A percentile compares a stretch with the other conserved stretches of the same genome.
These are phyloP conservation scores for Heimioporus retisporus DNA, from an alignment of 1,284 basidiomycete genomes.

Conservation along the genomic window DNA sequence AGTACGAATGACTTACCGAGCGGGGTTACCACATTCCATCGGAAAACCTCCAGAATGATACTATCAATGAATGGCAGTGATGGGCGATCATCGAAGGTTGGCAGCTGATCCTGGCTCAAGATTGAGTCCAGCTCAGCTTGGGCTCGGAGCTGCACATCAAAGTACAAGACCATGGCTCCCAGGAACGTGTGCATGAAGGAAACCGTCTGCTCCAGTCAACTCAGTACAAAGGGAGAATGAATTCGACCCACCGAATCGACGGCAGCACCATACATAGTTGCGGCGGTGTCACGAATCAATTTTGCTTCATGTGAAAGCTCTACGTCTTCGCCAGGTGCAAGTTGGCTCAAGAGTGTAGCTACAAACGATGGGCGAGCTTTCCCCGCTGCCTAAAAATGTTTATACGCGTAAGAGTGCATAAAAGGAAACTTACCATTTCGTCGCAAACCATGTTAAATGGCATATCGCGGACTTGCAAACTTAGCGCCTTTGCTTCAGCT, in stretches of 20 bases:
- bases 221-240: neutral
- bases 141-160: constrained; percentile 20
- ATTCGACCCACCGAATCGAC: constrained; percentile 19
- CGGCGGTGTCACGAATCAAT: constrained; percentile 24
- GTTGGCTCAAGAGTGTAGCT: constrained; percentile 21
- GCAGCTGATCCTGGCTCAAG: constrained; percentile 17
- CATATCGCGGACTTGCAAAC: constrained; percentile 11
- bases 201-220: constrained; percentile 6
- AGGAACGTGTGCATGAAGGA: constrained; percentile 20
- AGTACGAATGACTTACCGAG: constrained; percentile 12
- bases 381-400: constrained; percentile 12
- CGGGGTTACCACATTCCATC: constrained; percentile 23
- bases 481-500: constrained; percentile 2
- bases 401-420: neutral
- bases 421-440: constrained; percentile 15
- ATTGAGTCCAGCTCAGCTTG: constrained; percentile 23
- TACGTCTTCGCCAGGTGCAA: constrained; percentile 17
- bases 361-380: constrained; percentile 23
- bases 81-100: constrained; percentile 22
- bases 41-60: constrained; percentile 19
- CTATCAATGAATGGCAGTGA: constrained; percentile 22
- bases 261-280: constrained; percentile 19
- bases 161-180: constrained; percentile 19
- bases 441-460: constrained; percentile 21
- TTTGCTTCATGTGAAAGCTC: constrained; percentile 15